Evolutionary conservation across 768 basidiomycete genomes (phyloP).

Genomic region (Neoboletus brunneissimus): DNA sequence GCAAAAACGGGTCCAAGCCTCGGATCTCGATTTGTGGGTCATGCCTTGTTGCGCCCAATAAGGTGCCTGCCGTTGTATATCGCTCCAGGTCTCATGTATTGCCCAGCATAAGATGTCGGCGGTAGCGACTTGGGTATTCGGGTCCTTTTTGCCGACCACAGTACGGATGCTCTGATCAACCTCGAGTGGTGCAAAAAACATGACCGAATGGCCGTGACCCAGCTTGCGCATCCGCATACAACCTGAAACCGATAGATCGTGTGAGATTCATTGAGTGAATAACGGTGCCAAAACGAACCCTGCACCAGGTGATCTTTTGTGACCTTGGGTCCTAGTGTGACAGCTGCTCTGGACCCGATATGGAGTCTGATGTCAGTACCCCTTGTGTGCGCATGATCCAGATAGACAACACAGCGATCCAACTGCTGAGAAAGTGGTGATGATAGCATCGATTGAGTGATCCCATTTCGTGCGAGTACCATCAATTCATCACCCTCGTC

Average conservation of each 20-base stretch:
- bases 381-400: slow-evolving; percentile 38
- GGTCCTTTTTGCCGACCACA: slow-evolving; percentile 6
- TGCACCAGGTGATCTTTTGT: slow-evolving; percentile 35
- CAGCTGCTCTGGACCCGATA: slow-evolving; percentile 12
- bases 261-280: not conserved
- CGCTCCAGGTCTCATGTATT: slow-evolving; percentile 40
- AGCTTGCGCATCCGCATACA: slow-evolving; percentile 53
- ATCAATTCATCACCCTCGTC: slow-evolving; percentile 27
- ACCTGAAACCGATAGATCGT: slow-evolving; percentile 23
- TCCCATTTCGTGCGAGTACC: slow-evolving; percentile 24
- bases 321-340: slow-evolving; percentile 28
- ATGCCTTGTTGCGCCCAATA: slow-evolving; percentile 24
- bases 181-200: slow-evolving; percentile 44
- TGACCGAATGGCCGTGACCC: slow-evolving; percentile 43
- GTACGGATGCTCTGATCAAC: slow-evolving; percentile 37
- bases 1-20: slow-evolving; percentile 15
- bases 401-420: slow-evolving; percentile 33
- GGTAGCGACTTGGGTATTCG: not conserved
- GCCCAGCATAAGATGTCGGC: slow-evolving; percentile 42
- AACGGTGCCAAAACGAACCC: slow-evolving; percentile 20
- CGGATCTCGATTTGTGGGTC: slow-evolving; percentile 4
- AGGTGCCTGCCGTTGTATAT: not conserved
- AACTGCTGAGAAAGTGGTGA: slow-evolving; percentile 30
- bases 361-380: slow-evolving; percentile 39
- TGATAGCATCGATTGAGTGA: slow-evolving; percentile 17